Conservation (phyloP, 805 yeast genomes). For the Yamadazyma insecticola region DNA sequence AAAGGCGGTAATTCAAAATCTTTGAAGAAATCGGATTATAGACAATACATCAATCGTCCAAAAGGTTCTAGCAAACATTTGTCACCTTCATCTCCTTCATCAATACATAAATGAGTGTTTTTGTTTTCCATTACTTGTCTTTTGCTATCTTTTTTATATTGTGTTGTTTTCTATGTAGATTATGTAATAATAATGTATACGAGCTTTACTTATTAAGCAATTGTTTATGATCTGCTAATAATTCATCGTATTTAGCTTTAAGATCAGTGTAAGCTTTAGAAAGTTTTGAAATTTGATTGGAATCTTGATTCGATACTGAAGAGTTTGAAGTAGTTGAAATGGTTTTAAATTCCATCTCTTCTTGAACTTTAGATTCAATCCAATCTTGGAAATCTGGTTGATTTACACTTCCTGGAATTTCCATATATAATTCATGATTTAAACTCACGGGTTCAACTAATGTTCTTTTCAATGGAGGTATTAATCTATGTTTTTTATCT, state of each 20-base stretch:
- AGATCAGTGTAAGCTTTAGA: constrained; percentile 57
- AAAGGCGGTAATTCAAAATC: constrained; percentile 40
- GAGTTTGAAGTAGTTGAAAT: constrained; percentile 15
- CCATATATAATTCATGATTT: constrained; percentile 41
- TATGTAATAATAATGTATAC: too few species aligned
- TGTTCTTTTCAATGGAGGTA: constrained; percentile 66
- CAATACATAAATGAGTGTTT: too few species aligned
- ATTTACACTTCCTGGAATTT: constrained; percentile 17
- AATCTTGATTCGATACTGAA: too few species aligned
- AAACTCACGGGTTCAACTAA: constrained; percentile 34
- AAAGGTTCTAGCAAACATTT: too few species aligned
- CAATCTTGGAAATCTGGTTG: constrained; percentile 39
- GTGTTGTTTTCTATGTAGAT: too few species aligned
- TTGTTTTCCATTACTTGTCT: too few species aligned
- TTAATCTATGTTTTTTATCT: constrained; percentile 37
- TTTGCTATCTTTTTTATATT: too few species aligned
- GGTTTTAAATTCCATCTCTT: constrained; percentile 49
- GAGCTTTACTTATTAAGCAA: constrained; percentile 15
- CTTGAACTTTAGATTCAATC: constrained; percentile 43
- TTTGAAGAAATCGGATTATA: constrained; percentile 40
- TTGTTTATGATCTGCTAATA: constrained; percentile 47
- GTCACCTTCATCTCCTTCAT: too few species aligned
- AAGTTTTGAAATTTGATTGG: too few species aligned
- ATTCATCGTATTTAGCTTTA: constrained; percentile 55
- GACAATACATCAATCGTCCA: constrained; percentile 47